Conservation (phyloP, 129 eudicot genomes). For the Tagetes patula region DNA sequence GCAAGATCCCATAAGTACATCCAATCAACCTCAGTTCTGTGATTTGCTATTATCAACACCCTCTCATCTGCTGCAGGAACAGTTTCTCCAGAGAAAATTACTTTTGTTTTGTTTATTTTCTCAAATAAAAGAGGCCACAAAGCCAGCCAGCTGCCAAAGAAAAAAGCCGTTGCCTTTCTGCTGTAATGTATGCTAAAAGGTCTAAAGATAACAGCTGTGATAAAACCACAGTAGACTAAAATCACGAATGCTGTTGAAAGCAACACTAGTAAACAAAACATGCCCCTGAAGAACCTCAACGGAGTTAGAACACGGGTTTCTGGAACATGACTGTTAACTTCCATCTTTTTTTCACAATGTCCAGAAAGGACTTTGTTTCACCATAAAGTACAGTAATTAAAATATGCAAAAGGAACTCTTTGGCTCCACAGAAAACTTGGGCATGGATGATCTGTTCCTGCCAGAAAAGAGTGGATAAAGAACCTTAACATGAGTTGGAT, state of each 20-base stretch:
- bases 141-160: conserved; percentile 84
- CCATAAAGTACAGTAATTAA: not conserved
- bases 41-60: conserved; percentile 76
- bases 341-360: conserved; percentile 40
- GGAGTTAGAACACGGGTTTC: conserved; percentile 53
- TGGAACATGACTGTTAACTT: conserved; percentile 29
- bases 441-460: conserved; percentile 27
- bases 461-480: conserved; percentile 24
- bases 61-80: conserved; percentile 56
- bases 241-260: conserved; percentile 76
- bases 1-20: conserved; percentile 99
- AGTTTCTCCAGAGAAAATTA: conserved; percentile 73
- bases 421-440: conserved; percentile 6
- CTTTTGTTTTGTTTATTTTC: conserved; percentile 80
- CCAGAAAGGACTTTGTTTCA: conserved; percentile 9
- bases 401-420: not conserved
- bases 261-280: conserved; percentile 54
- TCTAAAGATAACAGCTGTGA: conserved; percentile 58
- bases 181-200: conserved; percentile 79
- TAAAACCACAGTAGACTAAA: conserved; percentile 58
- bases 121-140: conserved; percentile 92
- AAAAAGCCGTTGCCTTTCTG: conserved; percentile 59
- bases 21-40: conserved; percentile 95
- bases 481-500: not conserved
- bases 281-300: conserved; percentile 51